phyloP scores from a whole-genome alignment of 352 stramenopile species.

The Aphanomyces invadans region DNA sequence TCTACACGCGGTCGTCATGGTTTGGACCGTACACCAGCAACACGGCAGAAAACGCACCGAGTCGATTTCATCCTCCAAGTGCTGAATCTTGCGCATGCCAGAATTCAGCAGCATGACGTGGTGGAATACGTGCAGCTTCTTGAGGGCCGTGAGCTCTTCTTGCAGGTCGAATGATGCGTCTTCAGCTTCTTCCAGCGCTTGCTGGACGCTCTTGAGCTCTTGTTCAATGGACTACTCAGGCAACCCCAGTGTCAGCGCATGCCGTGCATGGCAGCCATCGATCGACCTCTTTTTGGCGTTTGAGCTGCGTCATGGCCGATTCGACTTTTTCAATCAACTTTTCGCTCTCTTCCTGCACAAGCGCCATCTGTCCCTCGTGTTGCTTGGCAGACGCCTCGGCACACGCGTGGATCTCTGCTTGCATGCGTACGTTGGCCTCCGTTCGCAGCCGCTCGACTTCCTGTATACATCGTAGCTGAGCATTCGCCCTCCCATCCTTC shows the following conservation, averaged over 20 bases:
- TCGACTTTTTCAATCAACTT: conserved; percentile 72
- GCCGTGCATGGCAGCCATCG: neutral
- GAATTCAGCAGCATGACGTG: conserved; percentile 35
- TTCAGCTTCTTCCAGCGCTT: conserved; percentile 58
- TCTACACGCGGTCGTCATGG: conserved; percentile 12
- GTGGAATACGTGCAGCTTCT: conserved; percentile 50
- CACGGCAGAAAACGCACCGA: neutral
- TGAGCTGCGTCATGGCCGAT: conserved; percentile 54
- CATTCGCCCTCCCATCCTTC: neutral
- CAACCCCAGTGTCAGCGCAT: neutral
- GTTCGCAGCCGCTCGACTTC: neutral
- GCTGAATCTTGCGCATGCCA: conserved; percentile 34
- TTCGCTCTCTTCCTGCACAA: conserved; percentile 75
- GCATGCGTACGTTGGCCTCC: neutral
- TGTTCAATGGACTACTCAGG: conserved; percentile 33
- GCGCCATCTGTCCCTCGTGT: conserved; percentile 63
- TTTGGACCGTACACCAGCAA: neutral
- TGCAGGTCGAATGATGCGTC: conserved; percentile 61
- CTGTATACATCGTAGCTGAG: too few species aligned
- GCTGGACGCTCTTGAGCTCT: conserved; percentile 43
- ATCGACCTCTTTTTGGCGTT: conserved; percentile 56
- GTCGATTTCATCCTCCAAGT: conserved; percentile 27
- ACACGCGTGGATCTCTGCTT: conserved; percentile 8
- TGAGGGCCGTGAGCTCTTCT: conserved; percentile 46
- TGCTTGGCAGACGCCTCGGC: conserved; percentile 34